Percentiles rank a stretch among this genome's conserved stretches.
phyloP scores from a whole-genome alignment of 2,329 filamentous ascomycete species.

The Ophiognomonia clavigignenti-juglandacearum region DNA sequence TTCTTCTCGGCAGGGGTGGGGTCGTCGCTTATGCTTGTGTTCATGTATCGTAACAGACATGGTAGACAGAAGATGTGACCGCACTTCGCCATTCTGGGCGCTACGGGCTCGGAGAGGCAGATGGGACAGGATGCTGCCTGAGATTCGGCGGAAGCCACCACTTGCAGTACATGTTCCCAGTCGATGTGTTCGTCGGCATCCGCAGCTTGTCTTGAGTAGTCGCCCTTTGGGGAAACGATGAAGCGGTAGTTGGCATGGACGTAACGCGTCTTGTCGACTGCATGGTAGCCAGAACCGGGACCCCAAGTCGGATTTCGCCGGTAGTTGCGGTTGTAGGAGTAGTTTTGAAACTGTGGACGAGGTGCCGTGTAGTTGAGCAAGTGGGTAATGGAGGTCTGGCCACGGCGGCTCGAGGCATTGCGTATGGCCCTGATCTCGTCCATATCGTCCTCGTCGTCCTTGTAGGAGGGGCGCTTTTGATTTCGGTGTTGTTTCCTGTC shows the following conservation, averaged over 20 bases:
- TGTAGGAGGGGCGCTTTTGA: constrained; percentile 59
- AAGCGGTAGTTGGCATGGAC: constrained; percentile 98
- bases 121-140: constrained; percentile 90
- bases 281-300: constrained; percentile 82
- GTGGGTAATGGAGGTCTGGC: constrained; percentile 95
- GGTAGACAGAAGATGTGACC: constrained; percentile 96
- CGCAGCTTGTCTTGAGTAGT: constrained; percentile 73
- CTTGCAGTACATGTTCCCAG: constrained; percentile 86
- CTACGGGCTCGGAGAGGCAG: constrained; percentile 86
- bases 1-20: constrained; percentile 37
- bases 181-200: constrained; percentile 88
- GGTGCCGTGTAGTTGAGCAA: constrained; percentile 87
- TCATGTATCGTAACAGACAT: constrained; percentile 93
- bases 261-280: constrained; percentile 83
- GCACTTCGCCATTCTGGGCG: constrained; percentile 93
- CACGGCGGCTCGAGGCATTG: constrained; percentile 66
- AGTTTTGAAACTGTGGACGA: constrained; percentile 58
- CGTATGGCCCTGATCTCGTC: constrained; percentile 65
- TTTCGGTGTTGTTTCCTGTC: constrained; percentile 79
- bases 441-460: constrained; percentile 79
- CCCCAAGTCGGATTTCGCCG: constrained; percentile 77
- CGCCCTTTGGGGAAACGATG: constrained; percentile 76
- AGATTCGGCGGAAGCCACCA: constrained; percentile 84
- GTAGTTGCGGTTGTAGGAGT: constrained; percentile 49
- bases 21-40: constrained; percentile 70